phyloP scores from a whole-genome alignment of 495 filamentous ascomycete species.

The Penicillium tannophilum region DNA sequence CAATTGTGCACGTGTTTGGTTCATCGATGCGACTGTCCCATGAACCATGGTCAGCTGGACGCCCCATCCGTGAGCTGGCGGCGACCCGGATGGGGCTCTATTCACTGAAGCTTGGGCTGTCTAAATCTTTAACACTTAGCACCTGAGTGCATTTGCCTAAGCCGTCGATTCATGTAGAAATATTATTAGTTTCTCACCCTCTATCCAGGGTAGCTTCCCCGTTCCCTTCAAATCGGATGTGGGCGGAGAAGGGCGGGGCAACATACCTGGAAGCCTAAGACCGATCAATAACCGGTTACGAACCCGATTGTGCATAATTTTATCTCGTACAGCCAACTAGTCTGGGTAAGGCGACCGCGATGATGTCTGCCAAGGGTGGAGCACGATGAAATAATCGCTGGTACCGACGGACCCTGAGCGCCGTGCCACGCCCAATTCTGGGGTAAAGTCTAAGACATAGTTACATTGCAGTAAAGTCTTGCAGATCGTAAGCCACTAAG shows the following conservation, averaged over 20 bases:
- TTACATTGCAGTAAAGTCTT: constrained; percentile 1
- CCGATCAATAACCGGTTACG: neutral
- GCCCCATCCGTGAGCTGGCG: neutral
- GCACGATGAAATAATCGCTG: neutral
- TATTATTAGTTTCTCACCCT: neutral
- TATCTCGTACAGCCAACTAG: neutral
- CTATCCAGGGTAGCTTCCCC: neutral
- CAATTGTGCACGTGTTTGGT: neutral
- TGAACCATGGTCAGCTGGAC: constrained; percentile 1
- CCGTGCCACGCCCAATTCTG: constrained; percentile 5
- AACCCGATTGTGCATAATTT: neutral
- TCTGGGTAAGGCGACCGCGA: neutral
- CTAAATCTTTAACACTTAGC: neutral
- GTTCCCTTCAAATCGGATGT: neutral
- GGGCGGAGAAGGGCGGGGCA: neutral
- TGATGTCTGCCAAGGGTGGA: constrained; percentile 7
- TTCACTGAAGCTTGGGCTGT: neutral
- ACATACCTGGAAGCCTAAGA: neutral
- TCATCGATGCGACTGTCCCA: neutral
- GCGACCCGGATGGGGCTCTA: neutral
- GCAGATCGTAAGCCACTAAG: constrained; percentile 7
- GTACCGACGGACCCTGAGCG: neutral
- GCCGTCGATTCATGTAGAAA: neutral
- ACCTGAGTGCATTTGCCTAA: neutral
- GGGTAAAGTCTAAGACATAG: constrained; percentile 9